phyloP scores from a whole-genome alignment of 2,329 filamentous ascomycete genomes.

The Hypoxylon sp. region DNA sequence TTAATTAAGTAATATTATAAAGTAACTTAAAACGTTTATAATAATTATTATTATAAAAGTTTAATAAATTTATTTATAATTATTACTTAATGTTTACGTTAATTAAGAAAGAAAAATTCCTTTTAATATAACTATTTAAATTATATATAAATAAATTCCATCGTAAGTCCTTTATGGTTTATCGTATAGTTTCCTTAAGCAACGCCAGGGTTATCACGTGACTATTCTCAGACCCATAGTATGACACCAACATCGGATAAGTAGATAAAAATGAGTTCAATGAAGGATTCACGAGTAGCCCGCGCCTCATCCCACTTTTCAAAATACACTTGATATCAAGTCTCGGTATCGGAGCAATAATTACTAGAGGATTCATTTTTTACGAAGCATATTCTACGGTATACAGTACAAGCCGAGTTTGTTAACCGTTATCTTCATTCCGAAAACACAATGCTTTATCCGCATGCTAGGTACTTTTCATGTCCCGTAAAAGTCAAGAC shows the following conservation, averaged over 20 bases:
- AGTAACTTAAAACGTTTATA: too few relatives aligned
- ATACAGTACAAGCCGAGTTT: background rate
- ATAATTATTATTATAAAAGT: too few relatives aligned
- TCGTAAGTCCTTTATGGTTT: too few relatives aligned
- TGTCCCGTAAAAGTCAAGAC: constrained; percentile 43
- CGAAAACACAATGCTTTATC: constrained; percentile 39
- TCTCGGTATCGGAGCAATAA: background rate
- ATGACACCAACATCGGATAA: constrained; percentile 9
- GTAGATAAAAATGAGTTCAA: constrained; percentile 10
- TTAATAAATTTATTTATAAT: too few relatives aligned
- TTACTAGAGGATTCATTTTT: background rate
- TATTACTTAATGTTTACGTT: too few relatives aligned
- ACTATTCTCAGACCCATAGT: too few relatives aligned
- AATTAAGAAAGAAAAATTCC: too few relatives aligned
- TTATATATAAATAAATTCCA: too few relatives aligned
- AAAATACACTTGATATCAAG: background rate
- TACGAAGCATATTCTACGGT: background rate
- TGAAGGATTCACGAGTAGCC: background rate
- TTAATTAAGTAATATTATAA: too few relatives aligned
- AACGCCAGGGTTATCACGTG: too few relatives aligned
- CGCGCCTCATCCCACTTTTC: constrained; percentile 10
- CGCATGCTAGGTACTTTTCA: constrained; percentile 49
- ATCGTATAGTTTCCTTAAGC: too few relatives aligned
- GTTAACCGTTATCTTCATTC: constrained; percentile 29
- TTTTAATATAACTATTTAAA: too few relatives aligned